These are phyloP conservation scores for Tulasnella sp. DNA, from an alignment of 768 basidiomycete genomes.

Conservation along the genomic window DNA sequence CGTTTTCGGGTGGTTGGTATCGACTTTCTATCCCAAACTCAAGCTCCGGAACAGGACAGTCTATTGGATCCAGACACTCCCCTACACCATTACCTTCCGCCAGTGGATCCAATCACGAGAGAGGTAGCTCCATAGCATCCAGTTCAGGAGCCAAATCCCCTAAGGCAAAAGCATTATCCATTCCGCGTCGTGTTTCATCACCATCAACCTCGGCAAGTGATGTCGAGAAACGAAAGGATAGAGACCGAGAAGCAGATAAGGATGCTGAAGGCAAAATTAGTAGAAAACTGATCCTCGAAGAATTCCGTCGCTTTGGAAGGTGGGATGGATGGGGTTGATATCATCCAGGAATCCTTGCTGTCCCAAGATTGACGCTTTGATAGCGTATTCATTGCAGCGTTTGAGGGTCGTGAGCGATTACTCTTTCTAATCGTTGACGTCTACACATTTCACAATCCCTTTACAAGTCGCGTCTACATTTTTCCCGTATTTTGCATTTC, in stretches of 20 bases:
- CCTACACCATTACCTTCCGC: background rate
- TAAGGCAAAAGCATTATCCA: background rate
- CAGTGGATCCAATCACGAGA: background rate
- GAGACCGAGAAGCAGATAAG: constrained; percentile 42
- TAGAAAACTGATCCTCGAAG: constrained; percentile 52
- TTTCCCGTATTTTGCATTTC: too few species aligned
- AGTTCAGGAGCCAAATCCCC: background rate
- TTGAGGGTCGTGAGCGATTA: too few species aligned
- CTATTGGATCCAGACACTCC: constrained; percentile 19
- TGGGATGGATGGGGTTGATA: constrained; percentile 83
- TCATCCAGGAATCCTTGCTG: too few species aligned
- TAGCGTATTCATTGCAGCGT: too few species aligned
- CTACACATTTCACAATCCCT: too few species aligned
- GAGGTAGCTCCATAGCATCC: background rate
- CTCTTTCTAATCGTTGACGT: too few species aligned
- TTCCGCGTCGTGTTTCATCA: background rate
- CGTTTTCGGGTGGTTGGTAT: constrained; percentile 89
- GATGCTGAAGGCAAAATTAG: constrained; percentile 31
- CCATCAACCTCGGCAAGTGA: constrained; percentile 1
- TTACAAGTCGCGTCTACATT: too few species aligned
- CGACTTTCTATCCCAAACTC: constrained; percentile 48
- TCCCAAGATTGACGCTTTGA: too few species aligned
- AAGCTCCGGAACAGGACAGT: too few species aligned
- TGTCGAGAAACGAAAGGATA: constrained; percentile 43
- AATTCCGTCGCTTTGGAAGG: constrained; percentile 69